phyloP scores from a whole-genome alignment of 345 rosid species.

The Populus pruinosa region DNA sequence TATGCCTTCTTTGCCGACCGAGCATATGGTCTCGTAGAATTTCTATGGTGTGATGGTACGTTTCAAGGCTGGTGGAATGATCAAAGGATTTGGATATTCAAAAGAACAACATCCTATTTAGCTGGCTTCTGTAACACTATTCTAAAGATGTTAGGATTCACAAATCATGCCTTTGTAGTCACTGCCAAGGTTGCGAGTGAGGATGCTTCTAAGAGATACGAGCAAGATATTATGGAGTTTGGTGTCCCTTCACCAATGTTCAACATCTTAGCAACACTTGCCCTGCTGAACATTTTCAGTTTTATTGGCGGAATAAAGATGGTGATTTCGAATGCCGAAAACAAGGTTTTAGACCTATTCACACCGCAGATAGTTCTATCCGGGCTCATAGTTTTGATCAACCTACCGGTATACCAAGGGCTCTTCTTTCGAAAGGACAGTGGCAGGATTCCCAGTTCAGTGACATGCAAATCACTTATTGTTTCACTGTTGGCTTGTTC shows the following conservation, averaged over 20 bases:
- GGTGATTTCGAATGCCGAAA: not conserved
- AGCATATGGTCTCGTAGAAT: slow-evolving; percentile 48
- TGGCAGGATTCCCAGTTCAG: slow-evolving; percentile 56
- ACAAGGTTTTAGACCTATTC: slow-evolving; percentile 19
- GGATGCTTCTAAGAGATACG: slow-evolving; percentile 43
- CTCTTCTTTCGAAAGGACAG: slow-evolving; percentile 54
- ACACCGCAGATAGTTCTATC: slow-evolving; percentile 46
- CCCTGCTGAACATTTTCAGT: slow-evolving; percentile 50
- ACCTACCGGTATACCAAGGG: slow-evolving; percentile 60
- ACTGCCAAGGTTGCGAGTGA: slow-evolving; percentile 61
- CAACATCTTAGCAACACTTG: slow-evolving; percentile 53
- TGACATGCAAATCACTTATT: slow-evolving; percentile 38
- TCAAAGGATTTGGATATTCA: slow-evolving; percentile 68
- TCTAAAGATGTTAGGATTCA: slow-evolving; percentile 40
- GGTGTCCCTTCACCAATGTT: slow-evolving; percentile 64
- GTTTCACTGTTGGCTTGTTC: slow-evolving; percentile 38
- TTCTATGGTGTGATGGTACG: slow-evolving; percentile 57
- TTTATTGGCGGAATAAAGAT: slow-evolving; percentile 25
- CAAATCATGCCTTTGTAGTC: slow-evolving; percentile 49
- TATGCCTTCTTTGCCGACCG: slow-evolving; percentile 35
- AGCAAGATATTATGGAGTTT: slow-evolving; percentile 65
- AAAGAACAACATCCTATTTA: slow-evolving; percentile 63
- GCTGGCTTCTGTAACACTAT: slow-evolving; percentile 53
- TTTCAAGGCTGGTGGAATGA: slow-evolving; percentile 72
- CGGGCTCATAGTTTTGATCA: slow-evolving; percentile 45